A percentile compares a stretch with the other conserved stretches of the same genome.
These are phyloP conservation scores for Fusarium luffae DNA, from an alignment of 2,329 filamentous ascomycete species.

Conservation along the genomic window DNA sequence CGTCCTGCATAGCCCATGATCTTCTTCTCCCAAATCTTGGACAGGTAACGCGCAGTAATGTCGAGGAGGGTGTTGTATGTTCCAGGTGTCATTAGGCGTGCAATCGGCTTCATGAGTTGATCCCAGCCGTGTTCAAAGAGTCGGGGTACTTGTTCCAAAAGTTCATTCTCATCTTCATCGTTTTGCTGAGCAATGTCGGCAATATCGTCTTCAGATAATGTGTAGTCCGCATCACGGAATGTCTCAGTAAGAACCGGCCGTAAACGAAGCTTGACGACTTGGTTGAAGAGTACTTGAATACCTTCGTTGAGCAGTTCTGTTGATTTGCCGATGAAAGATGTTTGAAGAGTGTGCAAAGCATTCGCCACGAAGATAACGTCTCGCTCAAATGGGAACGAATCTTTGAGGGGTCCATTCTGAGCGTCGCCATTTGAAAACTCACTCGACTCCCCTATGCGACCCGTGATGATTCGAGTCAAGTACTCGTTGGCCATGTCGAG, in stretches of 20 bases:
- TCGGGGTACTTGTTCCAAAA: slow-evolving; percentile 76
- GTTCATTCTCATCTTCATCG: slow-evolving; percentile 64
- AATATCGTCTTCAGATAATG: slow-evolving; percentile 71
- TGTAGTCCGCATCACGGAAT: slow-evolving; percentile 93
- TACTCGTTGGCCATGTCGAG: slow-evolving; percentile 94
- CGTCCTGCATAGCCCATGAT: slow-evolving; percentile 83
- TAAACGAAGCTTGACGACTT: slow-evolving; percentile 86
- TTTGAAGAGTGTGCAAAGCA: slow-evolving; percentile 74
- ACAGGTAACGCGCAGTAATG: slow-evolving; percentile 78
- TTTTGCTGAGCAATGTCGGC: slow-evolving; percentile 65
- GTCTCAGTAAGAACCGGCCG: slow-evolving; percentile 86
- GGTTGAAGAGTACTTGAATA: slow-evolving; percentile 85
- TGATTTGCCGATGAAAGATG: slow-evolving; percentile 80
- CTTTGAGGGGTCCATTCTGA: slow-evolving; percentile 61
- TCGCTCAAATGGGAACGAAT: slow-evolving; percentile 82
- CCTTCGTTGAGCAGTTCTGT: slow-evolving; percentile 86
- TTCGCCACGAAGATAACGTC: slow-evolving; percentile 77
- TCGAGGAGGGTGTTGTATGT: slow-evolving; percentile 82
- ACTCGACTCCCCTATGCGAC: slow-evolving; percentile 65
- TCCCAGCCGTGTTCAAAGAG: slow-evolving; percentile 91
- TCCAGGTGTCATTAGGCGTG: slow-evolving; percentile 81
- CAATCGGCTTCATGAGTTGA: slow-evolving; percentile 83
- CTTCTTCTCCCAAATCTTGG: slow-evolving; percentile 85
- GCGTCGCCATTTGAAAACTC: slow-evolving; percentile 51
- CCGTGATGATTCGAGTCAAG: slow-evolving; percentile 82